phyloP scores from a whole-genome alignment of 2,329 filamentous ascomycete genomes.

The Clathrospora elynae region DNA sequence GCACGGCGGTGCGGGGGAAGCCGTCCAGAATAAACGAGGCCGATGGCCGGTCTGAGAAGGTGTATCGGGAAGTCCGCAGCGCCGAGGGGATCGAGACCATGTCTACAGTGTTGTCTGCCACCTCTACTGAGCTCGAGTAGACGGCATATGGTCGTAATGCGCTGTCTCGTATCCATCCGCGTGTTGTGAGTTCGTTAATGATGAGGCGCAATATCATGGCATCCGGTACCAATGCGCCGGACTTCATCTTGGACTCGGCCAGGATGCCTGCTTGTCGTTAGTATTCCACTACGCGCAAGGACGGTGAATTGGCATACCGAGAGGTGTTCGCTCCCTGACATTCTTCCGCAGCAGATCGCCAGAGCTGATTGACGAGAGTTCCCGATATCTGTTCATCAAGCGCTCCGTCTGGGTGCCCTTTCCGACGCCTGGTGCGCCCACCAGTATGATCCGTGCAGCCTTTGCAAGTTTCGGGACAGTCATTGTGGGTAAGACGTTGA shows the following conservation, averaged over 20 bases:
- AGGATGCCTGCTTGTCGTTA: constrained; percentile 70
- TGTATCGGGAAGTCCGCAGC: constrained; percentile 48
- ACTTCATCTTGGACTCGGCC: constrained; percentile 85
- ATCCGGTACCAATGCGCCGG: constrained; percentile 89
- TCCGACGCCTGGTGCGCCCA: constrained; percentile 94
- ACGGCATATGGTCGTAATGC: constrained; percentile 54
- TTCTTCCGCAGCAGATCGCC: constrained; percentile 91
- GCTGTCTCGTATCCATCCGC: constrained; percentile 75
- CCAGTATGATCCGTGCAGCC: constrained; percentile 90
- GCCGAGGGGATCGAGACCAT: constrained; percentile 51
- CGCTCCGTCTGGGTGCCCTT: constrained; percentile 96
- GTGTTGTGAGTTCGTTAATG: constrained; percentile 80
- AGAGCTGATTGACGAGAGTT: constrained; percentile 89
- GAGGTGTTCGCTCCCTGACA: constrained; percentile 83
- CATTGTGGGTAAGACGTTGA: constrained; percentile 23
- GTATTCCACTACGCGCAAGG: constrained; percentile 18
- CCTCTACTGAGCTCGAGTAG: constrained; percentile 46
- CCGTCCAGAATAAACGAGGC: constrained; percentile 96
- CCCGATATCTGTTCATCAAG: constrained; percentile 82
- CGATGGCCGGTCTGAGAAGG: constrained; percentile 68
- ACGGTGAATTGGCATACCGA: constrained; percentile 62
- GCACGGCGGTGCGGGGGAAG: constrained; percentile 84
- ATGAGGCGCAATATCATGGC: constrained; percentile 91
- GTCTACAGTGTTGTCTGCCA: constrained; percentile 45
- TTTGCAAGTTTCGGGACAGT: constrained; percentile 47